Conservation (phyloP, 2,329 filamentous ascomycete genomes). For the Phaeosphaeria sp. region DNA sequence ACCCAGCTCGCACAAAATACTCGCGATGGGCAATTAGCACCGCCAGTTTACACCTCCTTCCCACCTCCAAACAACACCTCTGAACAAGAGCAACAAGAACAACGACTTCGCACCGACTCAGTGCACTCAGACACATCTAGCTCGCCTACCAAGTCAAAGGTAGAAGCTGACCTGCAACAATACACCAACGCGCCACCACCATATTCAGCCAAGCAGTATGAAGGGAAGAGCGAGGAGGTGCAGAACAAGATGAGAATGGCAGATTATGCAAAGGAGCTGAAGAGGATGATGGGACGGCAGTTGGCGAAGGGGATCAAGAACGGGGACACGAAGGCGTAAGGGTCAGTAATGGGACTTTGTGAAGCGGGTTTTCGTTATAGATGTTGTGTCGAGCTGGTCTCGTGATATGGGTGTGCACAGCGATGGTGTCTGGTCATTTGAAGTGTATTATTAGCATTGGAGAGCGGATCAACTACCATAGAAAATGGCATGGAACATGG, state of each 20-base stretch:
- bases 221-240: constrained; percentile 32
- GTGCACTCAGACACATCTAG: constrained; percentile 6
- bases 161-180: constrained; percentile 24
- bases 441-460: background rate
- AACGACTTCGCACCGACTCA: constrained; percentile 14
- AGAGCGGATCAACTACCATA: background rate
- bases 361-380: background rate
- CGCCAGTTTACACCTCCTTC: constrained; percentile 17
- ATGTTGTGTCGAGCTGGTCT: background rate
- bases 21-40: background rate
- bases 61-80: constrained; percentile 13
- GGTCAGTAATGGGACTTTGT: background rate
- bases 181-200: constrained; percentile 31
- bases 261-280: constrained; percentile 37
- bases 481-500: background rate
- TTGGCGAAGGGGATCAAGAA: constrained; percentile 28
- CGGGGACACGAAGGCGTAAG: constrained; percentile 8
- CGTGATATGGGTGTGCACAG: background rate
- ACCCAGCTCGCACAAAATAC: constrained; percentile 1
- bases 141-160: constrained; percentile 9
- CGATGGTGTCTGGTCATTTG: background rate
- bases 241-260: constrained; percentile 25
- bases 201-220: constrained; percentile 29
- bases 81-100: constrained; percentile 1
- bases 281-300: constrained; percentile 36